A percentile compares a stretch with the other conserved stretches of the same genome.
These are phyloP conservation scores for Cyphellophora attinorum DNA, from an alignment of 2,329 filamentous ascomycete genomes.

Conservation along the genomic window DNA sequence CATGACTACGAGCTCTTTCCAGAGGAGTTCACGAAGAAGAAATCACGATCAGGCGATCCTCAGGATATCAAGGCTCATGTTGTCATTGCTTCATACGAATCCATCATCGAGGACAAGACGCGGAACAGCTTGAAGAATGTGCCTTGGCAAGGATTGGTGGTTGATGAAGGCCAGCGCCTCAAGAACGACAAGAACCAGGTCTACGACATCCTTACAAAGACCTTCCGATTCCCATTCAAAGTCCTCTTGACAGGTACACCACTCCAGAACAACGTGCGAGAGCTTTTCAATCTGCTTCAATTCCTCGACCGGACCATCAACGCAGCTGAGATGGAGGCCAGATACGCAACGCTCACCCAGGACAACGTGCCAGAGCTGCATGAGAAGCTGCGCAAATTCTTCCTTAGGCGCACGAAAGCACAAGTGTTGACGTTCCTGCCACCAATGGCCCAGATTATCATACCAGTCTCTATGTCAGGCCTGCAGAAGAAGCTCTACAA, in stretches of 20 bases:
- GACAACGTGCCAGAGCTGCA: constrained; percentile 77
- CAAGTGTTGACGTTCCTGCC: constrained; percentile 87
- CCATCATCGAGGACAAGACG: constrained; percentile 64
- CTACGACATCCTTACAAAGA: constrained; percentile 60
- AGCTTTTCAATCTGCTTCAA: constrained; percentile 92
- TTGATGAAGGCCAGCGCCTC: constrained; percentile 89
- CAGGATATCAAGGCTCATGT: constrained; percentile 75
- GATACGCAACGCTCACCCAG: constrained; percentile 69
- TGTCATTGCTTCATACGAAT: constrained; percentile 91
- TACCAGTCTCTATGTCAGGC: constrained; percentile 90
- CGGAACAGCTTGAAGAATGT: constrained; percentile 58
- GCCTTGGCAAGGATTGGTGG: constrained; percentile 77
- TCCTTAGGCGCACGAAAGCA: constrained; percentile 72
- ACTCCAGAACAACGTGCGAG: constrained; percentile 72
- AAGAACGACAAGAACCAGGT: constrained; percentile 86
- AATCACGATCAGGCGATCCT: constrained; percentile 7
- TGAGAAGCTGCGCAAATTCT: constrained; percentile 65
- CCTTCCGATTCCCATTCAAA: constrained; percentile 69
- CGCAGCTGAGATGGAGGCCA: constrained; percentile 62
- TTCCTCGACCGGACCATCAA: constrained; percentile 70
- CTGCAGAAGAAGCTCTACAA: constrained; percentile 92
- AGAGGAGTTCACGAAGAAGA: constrained; percentile 21
- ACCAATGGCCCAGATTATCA: constrained; percentile 86
- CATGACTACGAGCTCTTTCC: constrained; percentile 82
- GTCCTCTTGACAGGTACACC: constrained; percentile 82